Base-by-base conservation (phyloP, 768 basidiomycete genomes). In the Amanita muscaria region DNA sequence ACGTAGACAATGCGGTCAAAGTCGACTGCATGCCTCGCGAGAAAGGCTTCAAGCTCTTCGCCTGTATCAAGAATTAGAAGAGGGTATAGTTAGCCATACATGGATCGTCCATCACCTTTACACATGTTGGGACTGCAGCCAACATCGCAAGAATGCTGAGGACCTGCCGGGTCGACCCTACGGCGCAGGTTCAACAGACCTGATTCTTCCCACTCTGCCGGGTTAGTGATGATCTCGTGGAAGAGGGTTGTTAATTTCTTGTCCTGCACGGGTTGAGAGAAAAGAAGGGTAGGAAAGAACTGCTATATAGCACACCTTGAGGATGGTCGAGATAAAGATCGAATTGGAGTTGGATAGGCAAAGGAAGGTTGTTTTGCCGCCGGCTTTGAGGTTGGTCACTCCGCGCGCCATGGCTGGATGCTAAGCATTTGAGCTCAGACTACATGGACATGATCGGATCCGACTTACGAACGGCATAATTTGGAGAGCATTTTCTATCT, bases 91-190 rank as follows among this genome's bases (percentile, higher is more conserved):
- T 33, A 35, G 8, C n/a, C n/a, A n/a, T n/a, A n/a, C n/a, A n/a
- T 15, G 21, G 19, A 15, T 14, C 14, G n/a, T 16, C 43, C 52
- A 59, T 32, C 15, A 81, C 89, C 90, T 70, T 99, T 99, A 72
- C 96, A 99, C 93, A 99, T 96, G 69, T 99, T 98, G 11, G 83
- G 77, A 46, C 82, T 81, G 68, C 96, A 99, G 5, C 94, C 94
- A 41, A 94, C 73, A 34, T 67, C 68, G 64, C 96, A 99, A 5
- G 56, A 59, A 61, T 98, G 96, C 48, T 90, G 90, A 1, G 80
- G 80, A 1, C 78, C 87, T 16, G 65, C 53, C 9, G 88, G 87
- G 48, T 83, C 83, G 33, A 97, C 69, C 34, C 84, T 73, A 11
- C 93, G 74, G 23, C 76, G 72, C 37, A 99, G 65, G 46, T 81